Evolutionary conservation across 306 rosid species (phyloP), one percentile per base, ranked within the genome.

Genomic region (Geum urbanum): DNA sequence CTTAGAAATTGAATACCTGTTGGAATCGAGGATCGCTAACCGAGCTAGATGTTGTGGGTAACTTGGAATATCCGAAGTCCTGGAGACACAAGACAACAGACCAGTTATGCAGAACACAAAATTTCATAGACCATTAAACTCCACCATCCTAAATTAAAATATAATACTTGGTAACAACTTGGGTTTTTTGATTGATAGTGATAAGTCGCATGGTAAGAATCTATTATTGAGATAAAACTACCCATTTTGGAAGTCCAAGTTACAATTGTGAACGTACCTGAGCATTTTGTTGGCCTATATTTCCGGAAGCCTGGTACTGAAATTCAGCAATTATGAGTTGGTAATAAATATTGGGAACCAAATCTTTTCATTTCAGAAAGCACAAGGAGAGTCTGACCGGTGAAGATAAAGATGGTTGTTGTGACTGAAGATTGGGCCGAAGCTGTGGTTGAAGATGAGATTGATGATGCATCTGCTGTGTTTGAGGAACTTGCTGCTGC

Each of bases 231-330:
- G 37, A 32, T 32, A 32, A 32, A 56, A 24, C 6, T 24, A 56
- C 24, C 61, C 8, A 20, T 22, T 24, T 24, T 27, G 63, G 18
- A 57, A 55, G n/a, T 55, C 39, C 61, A 24, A 55, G 37, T 35
- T 15, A 22, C 54, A 1, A 55, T 22, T 55, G 37, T 32, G 37
- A 32, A 32, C 3, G 37, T 88, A 91, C 96, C 92, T 85, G 92
- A 61, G 66, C 68, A 79, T 79, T 87, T 76, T 86, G 92, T 62
- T 79, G 92, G 58, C 86, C 78, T 15, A 80, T n/a, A 66, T 45
- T 82, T 74, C 89, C 92, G 58, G 85, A 81, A 70, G 76, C 79
- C 83, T 82, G 92, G 76, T 80, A 91, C 85, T 85, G 85, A 41
- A 78, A 83, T 71, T 68, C 60, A 69, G 64, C 54, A 82, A 55